These are phyloP conservation scores for Gymnopilus dilepis DNA, from an alignment of 768 basidiomycete species.

Conservation along the genomic window DNA sequence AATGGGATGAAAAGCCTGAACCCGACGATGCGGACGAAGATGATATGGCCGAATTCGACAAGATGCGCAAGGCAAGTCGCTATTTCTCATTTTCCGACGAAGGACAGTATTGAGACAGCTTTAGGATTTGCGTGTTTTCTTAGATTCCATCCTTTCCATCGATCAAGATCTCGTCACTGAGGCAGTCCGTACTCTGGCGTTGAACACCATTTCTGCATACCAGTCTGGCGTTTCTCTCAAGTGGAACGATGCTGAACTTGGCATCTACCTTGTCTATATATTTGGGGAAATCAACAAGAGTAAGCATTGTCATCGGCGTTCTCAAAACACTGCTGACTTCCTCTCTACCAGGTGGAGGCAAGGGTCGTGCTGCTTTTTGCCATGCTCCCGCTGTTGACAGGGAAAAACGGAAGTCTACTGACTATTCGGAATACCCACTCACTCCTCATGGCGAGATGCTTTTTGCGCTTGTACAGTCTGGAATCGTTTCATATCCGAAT, in stretches of 20 bases:
- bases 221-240: slow-evolving; percentile 65
- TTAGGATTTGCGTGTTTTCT: slow-evolving; percentile 83
- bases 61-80: slow-evolving; percentile 75
- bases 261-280: slow-evolving; percentile 90
- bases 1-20: slow-evolving; percentile 85
- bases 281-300: slow-evolving; percentile 94
- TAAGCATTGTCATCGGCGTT: slow-evolving; percentile 38
- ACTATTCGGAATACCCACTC: slow-evolving; percentile 82
- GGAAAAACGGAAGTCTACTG: slow-evolving; percentile 67
- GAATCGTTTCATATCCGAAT: slow-evolving; percentile 83
- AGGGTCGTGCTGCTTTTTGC: slow-evolving; percentile 88
- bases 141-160: slow-evolving; percentile 86
- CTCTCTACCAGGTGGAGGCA: slow-evolving; percentile 61
- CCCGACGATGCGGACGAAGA: slow-evolving; percentile 89
- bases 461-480: slow-evolving; percentile 80
- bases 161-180: slow-evolving; percentile 86
- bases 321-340: slow-evolving; percentile 12
- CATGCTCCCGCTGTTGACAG: slow-evolving; percentile 71
- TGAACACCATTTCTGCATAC: slow-evolving; percentile 76
- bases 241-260: slow-evolving; percentile 95
- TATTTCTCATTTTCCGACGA: background rate
- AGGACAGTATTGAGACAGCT: slow-evolving; percentile 20
- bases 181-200: slow-evolving; percentile 72
- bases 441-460: slow-evolving; percentile 93
- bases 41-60: slow-evolving; percentile 80